Base-by-base conservation (phyloP, 108 stramenopile species). In the Cyclotella sp. region DNA sequence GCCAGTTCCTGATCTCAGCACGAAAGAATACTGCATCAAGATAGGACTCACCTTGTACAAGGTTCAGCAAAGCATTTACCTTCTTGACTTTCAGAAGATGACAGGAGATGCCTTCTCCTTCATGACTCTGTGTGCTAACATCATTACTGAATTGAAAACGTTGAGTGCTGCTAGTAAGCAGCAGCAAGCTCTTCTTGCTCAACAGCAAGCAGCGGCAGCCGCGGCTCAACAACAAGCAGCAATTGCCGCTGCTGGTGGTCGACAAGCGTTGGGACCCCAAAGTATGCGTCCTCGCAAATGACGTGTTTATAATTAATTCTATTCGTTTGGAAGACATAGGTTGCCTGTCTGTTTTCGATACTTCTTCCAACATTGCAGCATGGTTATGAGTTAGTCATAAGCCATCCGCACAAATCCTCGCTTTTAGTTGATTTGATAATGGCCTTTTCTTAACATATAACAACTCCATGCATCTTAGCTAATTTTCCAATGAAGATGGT, bases 31-130 rank as follows among this genome's bases (percentile, higher is more conserved):
- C 82, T 86, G 89, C 43, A 90, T 97, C 85, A 93, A 96, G 63
- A 95, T 98, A 49, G 96, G 93, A 30, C 75, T 99, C 61, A 95
- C 94, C 13, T 73, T 99, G 76, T 99, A 98, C 95, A 97, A 98
- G 85, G 99, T 99, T 49, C 99, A 99, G 86, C 95, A 95, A 68
- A 95, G 89, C 75, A 98, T 99, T 53, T 99, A 98, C 76, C 86
- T 99, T 44, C 85, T 99, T 29, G 99, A 99, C 76, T 98, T 99
- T 69, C 98, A 97, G 85, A 93, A 97, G 69, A 91, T 91, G 83
- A 97, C 96, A 30, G 99, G 99, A 34, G 98, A 98, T 84, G 91
- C 91, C 40, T 99, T 99, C 81, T 95, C 94, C 5, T 99, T 99
- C 84, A 98, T 98, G 98, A 97, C 95, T 21, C 87, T 98, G 16